Evolutionary conservation across 2,329 filamentous ascomycete species (phyloP), one percentile per base, ranked within the genome.

Genomic region (Lecanicillium sp.): DNA sequence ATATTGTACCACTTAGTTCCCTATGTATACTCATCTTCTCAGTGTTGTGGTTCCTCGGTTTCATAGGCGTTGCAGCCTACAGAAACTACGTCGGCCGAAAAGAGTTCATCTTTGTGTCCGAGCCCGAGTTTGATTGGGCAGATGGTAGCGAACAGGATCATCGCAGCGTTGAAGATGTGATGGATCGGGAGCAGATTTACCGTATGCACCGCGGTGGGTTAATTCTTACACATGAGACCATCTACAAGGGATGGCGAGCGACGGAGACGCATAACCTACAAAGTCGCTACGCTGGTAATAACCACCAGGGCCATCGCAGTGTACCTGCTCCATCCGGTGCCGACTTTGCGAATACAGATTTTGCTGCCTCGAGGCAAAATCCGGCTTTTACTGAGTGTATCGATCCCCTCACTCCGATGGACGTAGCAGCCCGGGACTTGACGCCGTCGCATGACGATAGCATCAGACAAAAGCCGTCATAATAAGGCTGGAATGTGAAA

Each of bases 221-320:
- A 19, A 51, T 61, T 3, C 50, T 60, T 18, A 49, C 59, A 7
- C 58, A 60, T n/a, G 58, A 61, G 46, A 61, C 57, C 5, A 57
- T 61, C 0, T 61, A 57, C 16, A 15, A 15, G 13, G 16, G 9
- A 33, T 33, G 30, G 30, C 14, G 31, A 18, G 15, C 15, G 31
- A 33, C 16, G 12, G 22, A 25, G 11, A 25, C 22, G 7, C 7
- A 25, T 25, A 11, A 11, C 11, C 22, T 25, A 7, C 7, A 25
- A 25, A 25, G 22, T 25, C 22, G 22, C 22, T 11, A 25, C 6
- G 7, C 11, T 25, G 22, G 22, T 11, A 25, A 11, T 25, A 25
- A 25, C 22, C 22, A 25, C n/a, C n/a, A n/a, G n/a, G 22, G 11
- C 11, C 22, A 25, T 11, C 22, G 11, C 6, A 11, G 22, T 25